phyloP scores from a whole-genome alignment of 495 filamentous ascomycete genomes.

The Aspergillus wentii region DNA sequence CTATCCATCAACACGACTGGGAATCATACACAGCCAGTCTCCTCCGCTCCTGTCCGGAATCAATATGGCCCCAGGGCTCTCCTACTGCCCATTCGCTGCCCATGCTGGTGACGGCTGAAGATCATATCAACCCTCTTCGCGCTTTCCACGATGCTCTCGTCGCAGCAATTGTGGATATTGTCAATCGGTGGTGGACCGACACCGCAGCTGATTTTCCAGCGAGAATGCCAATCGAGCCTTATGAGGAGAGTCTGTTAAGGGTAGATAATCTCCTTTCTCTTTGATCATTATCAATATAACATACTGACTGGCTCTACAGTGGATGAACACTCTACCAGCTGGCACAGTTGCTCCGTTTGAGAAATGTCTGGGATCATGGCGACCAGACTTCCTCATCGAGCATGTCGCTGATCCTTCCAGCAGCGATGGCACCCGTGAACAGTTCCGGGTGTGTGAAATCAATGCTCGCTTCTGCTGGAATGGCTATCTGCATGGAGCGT shows the following conservation, averaged over 20 bases:
- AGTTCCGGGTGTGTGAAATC: conserved; percentile 33
- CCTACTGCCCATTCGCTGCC: too few relatives aligned
- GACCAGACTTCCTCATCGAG: conserved; percentile 28
- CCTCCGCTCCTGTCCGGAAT: too few relatives aligned
- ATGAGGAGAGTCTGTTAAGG: conserved; percentile 20
- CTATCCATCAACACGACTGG: too few relatives aligned
- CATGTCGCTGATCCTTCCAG: conserved; percentile 2
- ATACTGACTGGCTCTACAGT: conserved; percentile 1
- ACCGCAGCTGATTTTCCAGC: conserved; percentile 20
- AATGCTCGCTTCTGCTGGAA: conserved; percentile 34
- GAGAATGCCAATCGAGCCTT: conserved; percentile 27
- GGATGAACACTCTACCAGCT: conserved; percentile 7
- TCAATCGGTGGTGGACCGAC: conserved; percentile 34
- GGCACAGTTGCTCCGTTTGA: conserved; percentile 3
- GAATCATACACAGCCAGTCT: too few relatives aligned
- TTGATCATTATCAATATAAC: neutral
- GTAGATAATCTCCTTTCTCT: neutral
- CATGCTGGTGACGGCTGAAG: too few relatives aligned
- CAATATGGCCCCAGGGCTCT: too few relatives aligned
- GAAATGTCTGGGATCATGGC: conserved; percentile 18
- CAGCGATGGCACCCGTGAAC: too few relatives aligned
- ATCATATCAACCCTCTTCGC: too few relatives aligned
- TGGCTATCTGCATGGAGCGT: conserved; percentile 13
- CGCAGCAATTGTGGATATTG: conserved; percentile 25
- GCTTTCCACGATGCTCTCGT: conserved; percentile 20